These are phyloP conservation scores for Aspergillus biplanus DNA, from an alignment of 495 filamentous ascomycete genomes.

Conservation along the genomic window DNA sequence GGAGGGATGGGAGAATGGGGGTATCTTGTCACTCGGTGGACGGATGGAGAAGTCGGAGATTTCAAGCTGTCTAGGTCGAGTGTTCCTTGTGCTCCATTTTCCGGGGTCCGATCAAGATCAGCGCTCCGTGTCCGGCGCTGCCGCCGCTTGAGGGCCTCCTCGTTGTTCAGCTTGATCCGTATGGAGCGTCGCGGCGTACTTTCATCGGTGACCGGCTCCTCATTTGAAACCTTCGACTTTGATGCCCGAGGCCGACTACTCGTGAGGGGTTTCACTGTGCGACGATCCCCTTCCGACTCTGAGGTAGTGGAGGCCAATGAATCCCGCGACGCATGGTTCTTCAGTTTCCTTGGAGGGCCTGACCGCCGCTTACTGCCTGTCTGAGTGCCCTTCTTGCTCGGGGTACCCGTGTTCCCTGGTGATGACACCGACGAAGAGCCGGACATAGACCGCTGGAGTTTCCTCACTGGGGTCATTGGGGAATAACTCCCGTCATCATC, in stretches of 20 bases:
- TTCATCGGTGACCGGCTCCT: conserved; percentile 56
- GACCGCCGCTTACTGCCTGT: conserved; percentile 35
- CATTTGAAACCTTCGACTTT: conserved; percentile 55
- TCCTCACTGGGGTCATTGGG: conserved; percentile 62
- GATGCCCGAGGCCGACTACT: conserved; percentile 41
- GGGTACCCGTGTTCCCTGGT: conserved; percentile 27
- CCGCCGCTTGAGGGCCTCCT: conserved; percentile 66
- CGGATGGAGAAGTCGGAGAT: conserved; percentile 85
- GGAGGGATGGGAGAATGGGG: conserved; percentile 87
- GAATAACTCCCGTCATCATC: conserved; percentile 81
- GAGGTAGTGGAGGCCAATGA: conserved; percentile 50
- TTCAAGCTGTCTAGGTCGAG: conserved; percentile 60
- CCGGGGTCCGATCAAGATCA: conserved; percentile 37
- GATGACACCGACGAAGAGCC: conserved; percentile 21
- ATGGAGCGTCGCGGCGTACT: conserved; percentile 76
- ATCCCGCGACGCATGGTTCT: conserved; percentile 40
- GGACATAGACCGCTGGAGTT: conserved; percentile 53
- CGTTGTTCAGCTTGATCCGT: conserved; percentile 86
- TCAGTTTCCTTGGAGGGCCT: conserved; percentile 43
- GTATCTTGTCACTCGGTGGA: conserved; percentile 76
- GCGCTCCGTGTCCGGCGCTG: conserved; percentile 44
- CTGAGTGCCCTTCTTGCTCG: conserved; percentile 34
- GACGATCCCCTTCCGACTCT: conserved; percentile 52
- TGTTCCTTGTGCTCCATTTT: conserved; percentile 36
- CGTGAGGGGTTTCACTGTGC: conserved; percentile 27